Base-by-base conservation (phyloP, 23 red algal genomes). In the Gracilariopsis chorda region DNA sequence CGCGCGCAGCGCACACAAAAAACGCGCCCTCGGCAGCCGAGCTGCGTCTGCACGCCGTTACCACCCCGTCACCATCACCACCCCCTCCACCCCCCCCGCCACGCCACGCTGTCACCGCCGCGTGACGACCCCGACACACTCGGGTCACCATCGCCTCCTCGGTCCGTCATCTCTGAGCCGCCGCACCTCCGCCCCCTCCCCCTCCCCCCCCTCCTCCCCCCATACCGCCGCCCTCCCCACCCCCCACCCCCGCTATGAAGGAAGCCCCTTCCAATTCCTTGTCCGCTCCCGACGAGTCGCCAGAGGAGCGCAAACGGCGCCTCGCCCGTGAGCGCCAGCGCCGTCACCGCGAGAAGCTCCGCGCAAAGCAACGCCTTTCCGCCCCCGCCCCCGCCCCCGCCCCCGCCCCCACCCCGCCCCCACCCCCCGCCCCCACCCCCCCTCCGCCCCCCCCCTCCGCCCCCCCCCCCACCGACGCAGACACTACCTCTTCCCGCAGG, bases 241-340 rank as follows among this genome's bases (percentile, higher is more conserved):
- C 55, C 55, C 6, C 55, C 16, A 7, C 5, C 55, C 16, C 55
- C 7, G 55, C 55, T 59, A 73, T 73, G 67, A 73, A 73, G 20
- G 67, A 73, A 20, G 42, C 67, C 32, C n/a, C 40, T 73, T 36
- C 67, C 67, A 34, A 17, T 42, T 19, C 37, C 39, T 4, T 37
- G 7, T 42, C 67, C 11, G 2, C 33, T 4, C 82, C 25, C n/a
- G 20, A 19, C n/a, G 82, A 87, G 58, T 87, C 82, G n/a, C 46
- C 82, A 4, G 65, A 87, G 24, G 85, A 89, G 29, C 65, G 85
- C 4, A 89, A 89, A 41, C 85, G 85, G 11, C 85, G 85, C 27
- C 72, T 89, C 39, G 85, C 85, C 11, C 85, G 85, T 9, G 85
- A 89, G 23, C 85, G 85, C 21, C 85, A 89, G 35, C 67, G 85